A percentile compares a stretch with the other conserved stretches of the same genome.
Conservation (phyloP, 306 rosid species). For the Castanea mollissima region DNA sequence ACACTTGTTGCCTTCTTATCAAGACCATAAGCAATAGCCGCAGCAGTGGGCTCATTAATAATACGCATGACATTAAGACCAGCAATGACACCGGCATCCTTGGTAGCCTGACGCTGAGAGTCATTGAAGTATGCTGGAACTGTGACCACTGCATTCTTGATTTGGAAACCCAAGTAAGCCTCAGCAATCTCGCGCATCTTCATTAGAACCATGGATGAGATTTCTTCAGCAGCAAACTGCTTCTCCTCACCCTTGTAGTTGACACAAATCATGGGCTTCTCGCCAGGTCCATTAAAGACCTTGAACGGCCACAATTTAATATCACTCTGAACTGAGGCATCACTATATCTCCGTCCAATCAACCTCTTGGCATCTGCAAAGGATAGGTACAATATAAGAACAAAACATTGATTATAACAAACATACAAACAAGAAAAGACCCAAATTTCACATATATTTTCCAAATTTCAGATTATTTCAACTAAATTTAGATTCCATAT, state of each 20-base stretch:
- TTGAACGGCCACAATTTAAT: conserved; percentile 65
- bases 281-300: conserved; percentile 49
- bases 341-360: conserved; percentile 57
- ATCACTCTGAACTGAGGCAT: conserved; percentile 66
- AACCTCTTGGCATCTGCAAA: conserved; percentile 61
- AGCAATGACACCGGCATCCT: conserved; percentile 69
- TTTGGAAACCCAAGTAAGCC: conserved; percentile 55
- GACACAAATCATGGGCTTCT: conserved; percentile 54
- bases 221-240: conserved; percentile 59
- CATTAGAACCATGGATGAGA: conserved; percentile 62
- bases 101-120: conserved; percentile 64
- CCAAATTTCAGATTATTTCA: neutral
- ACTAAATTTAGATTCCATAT: neutral
- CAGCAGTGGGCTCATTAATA: conserved; percentile 70
- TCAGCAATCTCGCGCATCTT: conserved; percentile 78
- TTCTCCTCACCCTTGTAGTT: conserved; percentile 58
- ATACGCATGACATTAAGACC: conserved; percentile 64
- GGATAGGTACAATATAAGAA: neutral
- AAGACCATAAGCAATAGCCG: conserved; percentile 72
- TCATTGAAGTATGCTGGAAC: conserved; percentile 71
- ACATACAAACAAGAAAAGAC: too few species aligned
- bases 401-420: neutral
- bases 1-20: conserved; percentile 72
- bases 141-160: conserved; percentile 66
- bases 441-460: neutral